Evolutionary conservation across 2,329 filamentous ascomycete species (phyloP), one percentile per base, ranked within the genome.

Genomic region (Aspergillus viridinutans): DNA sequence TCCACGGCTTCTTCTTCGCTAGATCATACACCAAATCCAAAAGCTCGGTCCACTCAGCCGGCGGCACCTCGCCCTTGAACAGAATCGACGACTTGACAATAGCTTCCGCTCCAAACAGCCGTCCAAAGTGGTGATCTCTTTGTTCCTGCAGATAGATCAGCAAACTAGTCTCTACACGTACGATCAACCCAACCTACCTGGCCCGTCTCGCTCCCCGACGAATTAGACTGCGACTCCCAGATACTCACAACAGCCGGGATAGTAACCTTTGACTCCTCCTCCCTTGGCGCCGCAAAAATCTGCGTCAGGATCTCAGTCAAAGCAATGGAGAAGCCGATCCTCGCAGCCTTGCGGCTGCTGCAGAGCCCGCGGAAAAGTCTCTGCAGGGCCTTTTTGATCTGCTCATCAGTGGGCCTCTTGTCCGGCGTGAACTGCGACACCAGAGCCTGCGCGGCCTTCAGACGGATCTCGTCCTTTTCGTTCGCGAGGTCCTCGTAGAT

Each of bases 241-340:
- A 83, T 75, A 45, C 78, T 77, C 61, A 85, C 71, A 2, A 82
- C 67, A 47, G 76, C 71, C 2, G 72, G 64, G 12, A 82, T 68
- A 54, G 66, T 71, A 32, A 79, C 58, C 35, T 69, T 71, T 14
- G 72, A 65, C 8, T 68, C 55, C 60, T 68, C 54, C 60, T 69
- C 61, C 54, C 69, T 58, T 52, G 70, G 42, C 3, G 62, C 53
- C 1, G 67, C 84, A 67, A 89, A 89, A 4, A 92, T 75, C 67
- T 93, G 85, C 4, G 84, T 81, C 48, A 96, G 72, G 8, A 95
- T 78, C 73, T 97, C 92, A 0, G 92, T 89, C 63, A 97, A 78
- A 0, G 93, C 93, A 55, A 97, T 81, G 54, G 91, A 96, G 72
- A 96, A 97, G 3, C 94, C 94, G 52, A 94, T 78, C 26, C 94